Conservation (phyloP, 1,284 basidiomycete species). For the Irpex lacteus region DNA sequence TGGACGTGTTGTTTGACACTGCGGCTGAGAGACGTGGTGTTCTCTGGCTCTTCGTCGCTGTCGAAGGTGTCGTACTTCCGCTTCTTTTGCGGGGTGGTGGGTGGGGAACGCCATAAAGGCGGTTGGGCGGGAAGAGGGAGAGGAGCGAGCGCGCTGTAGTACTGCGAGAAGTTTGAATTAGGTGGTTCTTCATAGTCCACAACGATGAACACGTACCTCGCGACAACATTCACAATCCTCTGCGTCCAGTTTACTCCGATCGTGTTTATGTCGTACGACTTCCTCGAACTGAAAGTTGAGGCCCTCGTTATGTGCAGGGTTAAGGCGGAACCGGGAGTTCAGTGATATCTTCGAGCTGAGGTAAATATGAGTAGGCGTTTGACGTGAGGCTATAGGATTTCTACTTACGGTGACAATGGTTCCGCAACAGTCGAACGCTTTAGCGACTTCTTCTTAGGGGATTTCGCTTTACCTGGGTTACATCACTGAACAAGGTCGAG, state of each 20-base stretch:
- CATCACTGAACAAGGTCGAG: not conserved
- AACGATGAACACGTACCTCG: slow-evolving; percentile 50
- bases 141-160: slow-evolving; percentile 75
- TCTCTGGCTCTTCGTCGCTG: slow-evolving; percentile 16
- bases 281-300: slow-evolving; percentile 69
- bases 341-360: slow-evolving; percentile 31
- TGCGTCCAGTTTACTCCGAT: slow-evolving; percentile 67
- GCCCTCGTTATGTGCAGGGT: slow-evolving; percentile 66
- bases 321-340: slow-evolving; percentile 66
- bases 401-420: not conserved
- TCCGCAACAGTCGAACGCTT: not conserved
- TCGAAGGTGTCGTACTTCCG: not conserved
- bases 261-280: slow-evolving; percentile 69
- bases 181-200: not conserved
- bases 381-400: not conserved
- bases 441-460: too few species aligned
- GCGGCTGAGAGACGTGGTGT: slow-evolving; percentile 17
- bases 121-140: slow-evolving; percentile 60
- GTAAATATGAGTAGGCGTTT: not conserved
- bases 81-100: slow-evolving; percentile 32
- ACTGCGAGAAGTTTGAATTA: slow-evolving; percentile 42
- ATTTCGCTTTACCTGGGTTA: not conserved
- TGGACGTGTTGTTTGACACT: slow-evolving; percentile 58
- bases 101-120: slow-evolving; percentile 70
- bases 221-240: slow-evolving; percentile 84